These are phyloP conservation scores for Canariomyces notabilis DNA, from an alignment of 2,329 filamentous ascomycete genomes.

Conservation along the genomic window DNA sequence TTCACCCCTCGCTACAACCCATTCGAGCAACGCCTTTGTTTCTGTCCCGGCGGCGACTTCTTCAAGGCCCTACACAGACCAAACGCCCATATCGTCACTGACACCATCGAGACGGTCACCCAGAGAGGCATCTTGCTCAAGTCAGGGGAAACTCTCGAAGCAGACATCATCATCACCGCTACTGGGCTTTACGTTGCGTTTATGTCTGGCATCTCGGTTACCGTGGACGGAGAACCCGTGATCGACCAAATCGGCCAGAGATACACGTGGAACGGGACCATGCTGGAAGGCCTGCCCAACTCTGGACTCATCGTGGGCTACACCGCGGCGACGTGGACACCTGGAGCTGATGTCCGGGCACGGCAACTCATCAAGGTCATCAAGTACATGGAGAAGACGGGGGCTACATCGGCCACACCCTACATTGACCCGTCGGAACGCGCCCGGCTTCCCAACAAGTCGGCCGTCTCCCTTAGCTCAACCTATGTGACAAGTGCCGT, in stretches of 20 bases:
- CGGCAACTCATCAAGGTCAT: conserved; percentile 46
- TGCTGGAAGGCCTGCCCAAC: conserved; percentile 65
- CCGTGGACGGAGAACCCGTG: conserved; percentile 50
- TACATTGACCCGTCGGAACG: conserved; percentile 19
- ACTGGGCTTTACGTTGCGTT: conserved; percentile 60
- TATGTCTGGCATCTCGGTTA: conserved; percentile 47
- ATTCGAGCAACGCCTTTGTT: conserved; percentile 71
- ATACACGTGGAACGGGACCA: conserved; percentile 58
- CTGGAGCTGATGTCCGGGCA: conserved; percentile 53
- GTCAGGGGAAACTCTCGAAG: conserved; percentile 47
- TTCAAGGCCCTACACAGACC: conserved; percentile 43
- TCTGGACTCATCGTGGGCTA: conserved; percentile 59
- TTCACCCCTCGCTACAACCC: conserved; percentile 62
- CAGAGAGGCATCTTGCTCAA: conserved; percentile 42
- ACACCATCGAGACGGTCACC: conserved; percentile 47
- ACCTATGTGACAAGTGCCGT: conserved; percentile 26
- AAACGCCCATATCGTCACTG: conserved; percentile 47
- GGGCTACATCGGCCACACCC: conserved; percentile 24
- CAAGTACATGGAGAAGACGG: conserved; percentile 39
- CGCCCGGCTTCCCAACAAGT: conserved; percentile 15
- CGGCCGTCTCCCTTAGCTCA: conserved; percentile 23
- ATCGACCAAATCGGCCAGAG: conserved; percentile 38
- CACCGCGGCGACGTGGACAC: conserved; percentile 61
- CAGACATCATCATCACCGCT: conserved; percentile 65
- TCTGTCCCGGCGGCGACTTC: conserved; percentile 55